Evolutionary conservation across 805 yeast genomes (phyloP), one percentile per base, ranked within the genome.

Genomic region (Clavispora asparagi): DNA sequence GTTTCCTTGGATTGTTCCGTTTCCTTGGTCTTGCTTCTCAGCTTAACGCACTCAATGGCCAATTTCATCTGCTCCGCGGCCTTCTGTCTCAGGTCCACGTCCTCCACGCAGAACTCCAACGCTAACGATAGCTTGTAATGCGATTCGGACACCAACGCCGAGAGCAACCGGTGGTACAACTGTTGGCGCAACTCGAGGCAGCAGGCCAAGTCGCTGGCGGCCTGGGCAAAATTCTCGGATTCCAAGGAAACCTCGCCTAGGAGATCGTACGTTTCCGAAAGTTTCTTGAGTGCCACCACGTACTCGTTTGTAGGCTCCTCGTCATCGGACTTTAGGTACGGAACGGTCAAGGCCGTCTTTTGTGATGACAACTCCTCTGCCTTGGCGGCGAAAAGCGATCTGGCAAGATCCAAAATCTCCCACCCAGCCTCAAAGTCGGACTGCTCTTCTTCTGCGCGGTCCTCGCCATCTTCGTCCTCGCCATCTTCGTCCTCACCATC

Each of bases 241-340:
- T 92, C 99, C 39, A 91, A 71, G 0, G 96, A 84, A 9, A 91
- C 85, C 60, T 92, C 97, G 29, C 98, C 98, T 14, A 90, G 71
- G 10, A 91, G 64, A 58, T 86, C 91, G 60, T 82, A 85, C 1
- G 83, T 78, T 46, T 87, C 91, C 0, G 91, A 81, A 19, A 90
- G 68, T 52, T 81, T 85, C 55, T 73, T 70, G 46, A 74, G 67
- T 25, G 74, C 51, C 27, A 58, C 60, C 12, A 72, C 62, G 29
- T 58, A 62, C 16, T 68, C 66, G 44, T 72, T 63, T 7, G 53
- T 42, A 3, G 72, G 59, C 46, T 67, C 58, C 27, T 63, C 64
- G 35, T 55, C 56, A 46, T 67, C 67, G 7, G 64, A 41, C 31
- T 58, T 47, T 33, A 70, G 55, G 47, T 60, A 67, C 13, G 76